These are phyloP conservation scores for Ruellia speciosa DNA, from an alignment of 305 asterid genomes.

Conservation along the genomic window DNA sequence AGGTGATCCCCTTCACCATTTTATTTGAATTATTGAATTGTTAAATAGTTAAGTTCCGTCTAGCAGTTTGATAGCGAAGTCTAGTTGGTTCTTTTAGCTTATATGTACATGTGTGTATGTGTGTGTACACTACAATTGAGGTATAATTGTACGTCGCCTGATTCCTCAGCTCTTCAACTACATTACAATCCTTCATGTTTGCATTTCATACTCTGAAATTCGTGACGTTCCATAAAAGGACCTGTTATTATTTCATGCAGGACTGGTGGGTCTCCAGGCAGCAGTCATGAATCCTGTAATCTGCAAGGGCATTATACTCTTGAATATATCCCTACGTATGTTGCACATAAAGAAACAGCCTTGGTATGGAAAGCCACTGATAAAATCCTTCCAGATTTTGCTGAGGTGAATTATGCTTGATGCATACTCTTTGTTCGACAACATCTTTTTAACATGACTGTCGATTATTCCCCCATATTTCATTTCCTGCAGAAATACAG, in stretches of 20 bases:
- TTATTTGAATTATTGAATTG: conserved; percentile 7
- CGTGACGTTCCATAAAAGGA: conserved; percentile 5
- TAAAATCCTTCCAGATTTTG: conserved; percentile 69
- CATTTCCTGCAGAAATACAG: conserved; percentile 53
- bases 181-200: background rate
- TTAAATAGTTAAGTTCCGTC: conserved; percentile 4
- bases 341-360: conserved; percentile 88
- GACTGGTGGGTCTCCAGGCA: conserved; percentile 96
- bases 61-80: background rate
- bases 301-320: conserved; percentile 69
- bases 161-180: too few species aligned
- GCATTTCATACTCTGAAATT: conserved; percentile 3
- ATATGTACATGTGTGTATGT: too few species aligned
- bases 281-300: conserved; percentile 58
- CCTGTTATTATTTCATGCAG: conserved; percentile 31
- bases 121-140: too few species aligned
- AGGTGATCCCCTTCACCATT: conserved; percentile 41
- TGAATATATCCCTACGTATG: conserved; percentile 88
- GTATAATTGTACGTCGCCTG: too few species aligned
- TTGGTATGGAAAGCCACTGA: conserved; percentile 71
- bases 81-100: background rate
- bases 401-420: conserved; percentile 40
- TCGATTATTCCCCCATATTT: background rate
- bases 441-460: background rate
- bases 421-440: background rate